phyloP scores from a whole-genome alignment of 169 alveolate genomes.

The Eimeria tenella region DNA sequence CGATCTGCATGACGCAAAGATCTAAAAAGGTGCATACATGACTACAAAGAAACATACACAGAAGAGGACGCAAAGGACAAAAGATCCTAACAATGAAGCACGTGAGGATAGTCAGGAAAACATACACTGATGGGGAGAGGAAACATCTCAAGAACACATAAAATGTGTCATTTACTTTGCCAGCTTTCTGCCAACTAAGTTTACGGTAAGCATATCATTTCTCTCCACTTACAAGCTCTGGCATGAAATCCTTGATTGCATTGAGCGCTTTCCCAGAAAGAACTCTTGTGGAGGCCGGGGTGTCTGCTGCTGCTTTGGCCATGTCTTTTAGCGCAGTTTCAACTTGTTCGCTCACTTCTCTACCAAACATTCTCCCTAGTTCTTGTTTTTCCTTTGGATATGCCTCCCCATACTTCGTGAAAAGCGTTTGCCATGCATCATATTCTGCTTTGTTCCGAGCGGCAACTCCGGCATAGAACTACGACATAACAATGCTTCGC shows the following conservation, averaged over 20 bases:
- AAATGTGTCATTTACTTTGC: too few relatives aligned
- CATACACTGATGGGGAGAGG: too few relatives aligned
- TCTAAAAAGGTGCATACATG: too few relatives aligned
- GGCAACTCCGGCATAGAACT: slow-evolving; percentile 78
- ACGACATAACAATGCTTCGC: background rate
- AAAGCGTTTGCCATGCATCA: slow-evolving; percentile 82
- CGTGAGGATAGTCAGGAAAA: too few relatives aligned
- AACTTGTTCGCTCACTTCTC: slow-evolving; percentile 42
- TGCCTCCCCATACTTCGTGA: slow-evolving; percentile 77
- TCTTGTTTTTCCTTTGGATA: slow-evolving; percentile 83
- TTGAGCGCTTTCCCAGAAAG: slow-evolving; percentile 73
- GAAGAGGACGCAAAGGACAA: too few relatives aligned
- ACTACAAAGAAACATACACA: too few relatives aligned
- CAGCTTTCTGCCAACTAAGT: too few relatives aligned
- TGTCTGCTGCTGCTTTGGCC: slow-evolving; percentile 65
- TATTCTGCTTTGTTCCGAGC: slow-evolving; percentile 79
- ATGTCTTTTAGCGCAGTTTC: slow-evolving; percentile 30
- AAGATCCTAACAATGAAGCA: too few relatives aligned
- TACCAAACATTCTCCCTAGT: slow-evolving; percentile 68
- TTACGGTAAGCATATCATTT: too few relatives aligned
- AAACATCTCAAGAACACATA: too few relatives aligned
- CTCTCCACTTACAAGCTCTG: slow-evolving; percentile 81
- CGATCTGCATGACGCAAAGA: slow-evolving; percentile 72
- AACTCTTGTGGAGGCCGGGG: slow-evolving; percentile 68
- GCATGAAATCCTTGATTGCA: slow-evolving; percentile 77